These are phyloP conservation scores for Boeremia lycopersici DNA, from an alignment of 2,329 filamentous ascomycete genomes.

Conservation along the genomic window DNA sequence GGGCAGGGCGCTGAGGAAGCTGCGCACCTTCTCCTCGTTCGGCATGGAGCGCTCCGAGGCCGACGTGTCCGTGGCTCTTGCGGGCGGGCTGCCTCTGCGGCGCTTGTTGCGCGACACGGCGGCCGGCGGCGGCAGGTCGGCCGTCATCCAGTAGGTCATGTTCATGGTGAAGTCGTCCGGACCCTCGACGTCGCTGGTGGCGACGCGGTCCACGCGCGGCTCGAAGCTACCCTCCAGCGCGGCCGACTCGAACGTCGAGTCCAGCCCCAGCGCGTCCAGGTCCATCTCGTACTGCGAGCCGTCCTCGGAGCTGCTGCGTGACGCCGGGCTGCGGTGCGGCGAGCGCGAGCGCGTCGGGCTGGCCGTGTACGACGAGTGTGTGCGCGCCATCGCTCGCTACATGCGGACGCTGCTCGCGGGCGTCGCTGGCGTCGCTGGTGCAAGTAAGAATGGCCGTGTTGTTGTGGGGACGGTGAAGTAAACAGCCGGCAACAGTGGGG, in stretches of 20 bases:
- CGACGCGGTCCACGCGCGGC: constrained; percentile 44
- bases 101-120: constrained; percentile 43
- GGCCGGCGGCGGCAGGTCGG: constrained; percentile 37
- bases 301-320: constrained; percentile 35
- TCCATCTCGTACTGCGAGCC: constrained; percentile 49
- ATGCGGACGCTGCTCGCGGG: constrained; percentile 3
- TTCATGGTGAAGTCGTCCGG: constrained; percentile 52
- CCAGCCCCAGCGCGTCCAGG: constrained; percentile 45
- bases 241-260: constrained; percentile 43
- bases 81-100: constrained; percentile 17
- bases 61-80: constrained; percentile 16
- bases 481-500: not conserved
- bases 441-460: constrained; percentile 4
- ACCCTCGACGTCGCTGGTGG: constrained; percentile 49
- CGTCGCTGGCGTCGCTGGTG: not conserved
- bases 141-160: constrained; percentile 52
- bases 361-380: constrained; percentile 44
- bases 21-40: constrained; percentile 47
- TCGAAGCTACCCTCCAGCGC: constrained; percentile 36
- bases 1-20: constrained; percentile 46
- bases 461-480: not conserved
- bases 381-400: constrained; percentile 37
- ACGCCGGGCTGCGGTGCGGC: constrained; percentile 36
- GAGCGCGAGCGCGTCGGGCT: constrained; percentile 37
- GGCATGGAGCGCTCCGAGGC: constrained; percentile 43